A percentile compares a stretch with the other conserved stretches of the same genome.
Conservation (phyloP, 1,284 basidiomycete genomes). For the Cutaneotrichosporon cyanovorans region DNA sequence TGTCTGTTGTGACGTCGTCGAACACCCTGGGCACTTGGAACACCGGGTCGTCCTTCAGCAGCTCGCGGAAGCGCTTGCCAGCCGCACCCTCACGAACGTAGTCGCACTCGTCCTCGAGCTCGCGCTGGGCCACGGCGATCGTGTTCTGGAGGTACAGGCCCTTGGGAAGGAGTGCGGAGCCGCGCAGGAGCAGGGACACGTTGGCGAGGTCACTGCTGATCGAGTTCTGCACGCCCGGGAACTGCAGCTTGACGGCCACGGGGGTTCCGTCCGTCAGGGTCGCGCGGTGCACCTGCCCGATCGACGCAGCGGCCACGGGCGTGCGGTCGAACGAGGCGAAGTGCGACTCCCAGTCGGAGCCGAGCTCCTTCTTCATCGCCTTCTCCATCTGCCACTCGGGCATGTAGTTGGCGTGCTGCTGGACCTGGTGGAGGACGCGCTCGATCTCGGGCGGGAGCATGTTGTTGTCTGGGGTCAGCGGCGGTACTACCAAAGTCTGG, state of each 20-base stretch:
- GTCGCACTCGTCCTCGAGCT: slow-evolving; percentile 92
- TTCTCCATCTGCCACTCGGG: slow-evolving; percentile 95
- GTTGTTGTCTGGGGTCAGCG: slow-evolving; percentile 59
- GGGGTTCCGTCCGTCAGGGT: slow-evolving; percentile 49
- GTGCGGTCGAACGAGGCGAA: slow-evolving; percentile 74
- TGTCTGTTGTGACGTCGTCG: slow-evolving; percentile 66
- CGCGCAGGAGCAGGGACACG: slow-evolving; percentile 72
- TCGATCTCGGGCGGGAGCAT: slow-evolving; percentile 83
- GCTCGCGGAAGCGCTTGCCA: slow-evolving; percentile 57
- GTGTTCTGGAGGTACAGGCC: slow-evolving; percentile 87
- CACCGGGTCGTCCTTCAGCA: slow-evolving; percentile 55
- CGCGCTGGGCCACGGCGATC: slow-evolving; percentile 77
- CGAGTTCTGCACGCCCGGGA: slow-evolving; percentile 80
- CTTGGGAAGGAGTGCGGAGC: slow-evolving; percentile 70
- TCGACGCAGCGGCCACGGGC: slow-evolving; percentile 93
- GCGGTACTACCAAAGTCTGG: not conserved
- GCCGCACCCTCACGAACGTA: slow-evolving; percentile 81
- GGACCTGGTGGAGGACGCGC: slow-evolving; percentile 78
- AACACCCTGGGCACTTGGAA: slow-evolving; percentile 80
- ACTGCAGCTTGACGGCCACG: slow-evolving; percentile 94
- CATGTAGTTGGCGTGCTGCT: slow-evolving; percentile 97
- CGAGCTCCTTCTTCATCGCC: slow-evolving; percentile 70
- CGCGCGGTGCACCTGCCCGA: slow-evolving; percentile 89
- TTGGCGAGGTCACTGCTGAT: slow-evolving; percentile 85
- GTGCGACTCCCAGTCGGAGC: slow-evolving; percentile 62